Evolutionary conservation across 352 stramenopile genomes (phyloP).

Genomic region (Phytophthora meadii): DNA sequence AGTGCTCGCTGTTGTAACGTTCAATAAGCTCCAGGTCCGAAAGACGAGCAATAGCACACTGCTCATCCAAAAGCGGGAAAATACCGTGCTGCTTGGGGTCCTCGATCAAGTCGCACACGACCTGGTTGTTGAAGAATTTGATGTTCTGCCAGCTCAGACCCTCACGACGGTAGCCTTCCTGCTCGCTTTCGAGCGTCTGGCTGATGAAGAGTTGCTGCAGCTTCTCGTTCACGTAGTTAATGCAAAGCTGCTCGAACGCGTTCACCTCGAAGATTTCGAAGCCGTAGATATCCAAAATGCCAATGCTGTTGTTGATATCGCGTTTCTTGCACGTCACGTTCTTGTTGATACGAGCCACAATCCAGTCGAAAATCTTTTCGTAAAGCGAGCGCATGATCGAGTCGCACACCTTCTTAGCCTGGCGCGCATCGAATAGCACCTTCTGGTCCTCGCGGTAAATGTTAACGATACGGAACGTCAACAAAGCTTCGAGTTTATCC

Average conservation of each 20-base stretch:
- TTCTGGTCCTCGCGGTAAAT: slow-evolving; percentile 85
- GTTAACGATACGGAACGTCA: slow-evolving; percentile 83
- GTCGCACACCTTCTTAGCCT: slow-evolving; percentile 85
- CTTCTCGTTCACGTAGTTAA: slow-evolving; percentile 93
- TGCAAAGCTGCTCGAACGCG: slow-evolving; percentile 91
- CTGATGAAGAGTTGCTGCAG: slow-evolving; percentile 90
- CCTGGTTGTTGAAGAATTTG: slow-evolving; percentile 90
- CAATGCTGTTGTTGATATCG: slow-evolving; percentile 80
- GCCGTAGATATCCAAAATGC: slow-evolving; percentile 91
- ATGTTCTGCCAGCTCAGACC: slow-evolving; percentile 80
- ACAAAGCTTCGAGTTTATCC: slow-evolving; percentile 67
- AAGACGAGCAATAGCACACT: slow-evolving; percentile 75
- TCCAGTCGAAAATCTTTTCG: slow-evolving; percentile 92
- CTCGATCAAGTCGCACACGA: slow-evolving; percentile 90
- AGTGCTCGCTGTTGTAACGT: slow-evolving; percentile 76
- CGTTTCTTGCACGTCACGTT: slow-evolving; percentile 74
- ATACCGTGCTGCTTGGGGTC: slow-evolving; percentile 83
- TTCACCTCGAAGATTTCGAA: slow-evolving; percentile 93
- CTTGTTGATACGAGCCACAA: slow-evolving; percentile 87
- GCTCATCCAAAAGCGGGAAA: slow-evolving; percentile 83
- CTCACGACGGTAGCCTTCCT: slow-evolving; percentile 82
- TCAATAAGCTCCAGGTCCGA: slow-evolving; percentile 83
- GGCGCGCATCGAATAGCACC: slow-evolving; percentile 73
- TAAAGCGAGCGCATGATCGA: slow-evolving; percentile 89
- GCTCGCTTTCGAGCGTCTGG: slow-evolving; percentile 80